Percentiles rank a stretch among this genome's conserved stretches.
Evolutionary conservation across 495 filamentous ascomycete species (phyloP).

Genomic region (Parmelia sp.): DNA sequence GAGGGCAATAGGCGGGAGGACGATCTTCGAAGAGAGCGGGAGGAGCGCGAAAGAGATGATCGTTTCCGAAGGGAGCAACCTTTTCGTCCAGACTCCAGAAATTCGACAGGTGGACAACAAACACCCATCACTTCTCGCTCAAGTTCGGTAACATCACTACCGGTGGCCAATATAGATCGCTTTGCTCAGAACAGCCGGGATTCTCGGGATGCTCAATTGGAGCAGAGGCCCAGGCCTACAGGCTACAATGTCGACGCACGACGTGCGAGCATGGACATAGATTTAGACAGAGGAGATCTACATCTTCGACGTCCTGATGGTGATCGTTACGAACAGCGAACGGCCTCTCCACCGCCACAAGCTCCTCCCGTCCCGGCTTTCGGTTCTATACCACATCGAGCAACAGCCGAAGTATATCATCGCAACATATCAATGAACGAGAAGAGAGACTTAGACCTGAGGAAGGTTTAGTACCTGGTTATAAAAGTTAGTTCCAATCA

Average conservation of each 20-base stretch:
- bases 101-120: constrained; percentile 25
- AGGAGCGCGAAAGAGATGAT: constrained; percentile 53
- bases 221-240: constrained; percentile 39
- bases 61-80: constrained; percentile 46
- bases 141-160: constrained; percentile 20
- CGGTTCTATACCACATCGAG: constrained; percentile 49
- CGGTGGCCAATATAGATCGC: constrained; percentile 18
- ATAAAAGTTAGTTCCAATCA: no score
- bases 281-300: constrained; percentile 27
- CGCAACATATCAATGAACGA: no score
- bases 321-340: constrained; percentile 32
- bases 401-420: no score
- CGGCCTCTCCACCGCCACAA: constrained; percentile 61
- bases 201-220: constrained; percentile 28
- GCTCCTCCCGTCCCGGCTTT: constrained; percentile 79
- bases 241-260: constrained; percentile 17
- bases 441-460: no score
- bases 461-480: no score
- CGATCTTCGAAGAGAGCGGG: constrained; percentile 40
- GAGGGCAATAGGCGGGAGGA: constrained; percentile 41
- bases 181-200: constrained; percentile 16
- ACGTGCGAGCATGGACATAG: constrained; percentile 31
- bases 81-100: constrained; percentile 39
- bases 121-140: constrained; percentile 20
- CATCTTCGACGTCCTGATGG: constrained; percentile 41